phyloP scores from a whole-genome alignment of 192 early-diverging fungal genomes.

The Coemansia sp. region DNA sequence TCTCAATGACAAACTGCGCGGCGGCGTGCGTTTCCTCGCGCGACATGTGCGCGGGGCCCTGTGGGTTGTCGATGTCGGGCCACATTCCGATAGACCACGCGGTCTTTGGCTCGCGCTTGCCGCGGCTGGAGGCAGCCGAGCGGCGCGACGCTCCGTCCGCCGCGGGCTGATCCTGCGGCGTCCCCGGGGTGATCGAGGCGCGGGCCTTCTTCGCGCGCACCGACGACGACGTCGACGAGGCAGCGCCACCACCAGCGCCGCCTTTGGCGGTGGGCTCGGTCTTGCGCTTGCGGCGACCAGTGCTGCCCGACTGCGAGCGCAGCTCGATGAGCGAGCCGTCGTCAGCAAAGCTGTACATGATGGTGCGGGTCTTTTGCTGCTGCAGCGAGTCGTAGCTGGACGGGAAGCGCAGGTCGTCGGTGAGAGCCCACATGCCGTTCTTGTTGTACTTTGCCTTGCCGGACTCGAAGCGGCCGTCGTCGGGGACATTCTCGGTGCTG shows the following conservation, averaged over 20 bases:
- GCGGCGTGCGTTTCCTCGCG: conserved; percentile 62
- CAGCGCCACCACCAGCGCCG: too few species aligned
- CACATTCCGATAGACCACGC: conserved; percentile 55
- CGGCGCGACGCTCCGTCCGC: not conserved
- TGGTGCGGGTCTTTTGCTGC: conserved; percentile 49
- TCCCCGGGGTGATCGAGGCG: conserved; percentile 1
- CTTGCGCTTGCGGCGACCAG: conserved; percentile 44
- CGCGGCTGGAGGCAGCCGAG: not conserved
- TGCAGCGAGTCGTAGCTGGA: conserved; percentile 52
- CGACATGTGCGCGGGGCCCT: conserved; percentile 53
- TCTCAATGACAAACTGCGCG: conserved; percentile 60
- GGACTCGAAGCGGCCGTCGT: conserved; percentile 53
- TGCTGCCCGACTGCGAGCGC: conserved; percentile 27
- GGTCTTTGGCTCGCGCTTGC: conserved; percentile 39
- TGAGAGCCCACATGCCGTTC: conserved; percentile 55
- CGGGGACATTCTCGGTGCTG: conserved; percentile 53
- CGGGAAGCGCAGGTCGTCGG: conserved; percentile 47
- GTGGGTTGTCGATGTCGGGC: conserved; percentile 67
- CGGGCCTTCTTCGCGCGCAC: conserved; percentile 36
- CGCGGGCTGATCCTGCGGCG: conserved; percentile 20
- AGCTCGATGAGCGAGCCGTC: conserved; percentile 49
- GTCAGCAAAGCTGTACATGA: conserved; percentile 52
- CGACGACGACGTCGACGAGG: too few species aligned
- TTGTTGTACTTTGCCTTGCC: conserved; percentile 56
- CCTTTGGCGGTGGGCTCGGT: conserved; percentile 20